Base-by-base conservation (phyloP, 805 yeast genomes). In the Lipomyces sp. region DNA sequence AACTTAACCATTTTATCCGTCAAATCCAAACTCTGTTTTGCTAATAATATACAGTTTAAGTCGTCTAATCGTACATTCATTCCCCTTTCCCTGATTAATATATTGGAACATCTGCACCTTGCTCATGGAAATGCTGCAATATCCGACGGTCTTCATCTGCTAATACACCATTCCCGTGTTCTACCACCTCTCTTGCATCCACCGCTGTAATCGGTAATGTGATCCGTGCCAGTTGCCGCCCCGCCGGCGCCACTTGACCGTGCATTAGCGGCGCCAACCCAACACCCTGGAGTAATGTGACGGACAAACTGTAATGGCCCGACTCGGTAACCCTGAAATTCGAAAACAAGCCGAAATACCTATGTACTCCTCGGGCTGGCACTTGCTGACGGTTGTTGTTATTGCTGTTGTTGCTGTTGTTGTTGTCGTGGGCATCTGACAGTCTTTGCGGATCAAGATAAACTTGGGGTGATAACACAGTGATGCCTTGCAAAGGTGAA, bases 311-410 rank as follows among this genome's bases (percentile, higher is more conserved):
- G 34, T 55, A 55, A 29, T n/a, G 48, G 4, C 59, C 59, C 8
- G 48, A 5, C 15, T 24, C 53, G 8, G 59, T 11, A 30, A 55
- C 32, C 32, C 48, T 34, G 18, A 35, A 55, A 29, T 55, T 55
- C 32, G 59, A 30, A 32, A 55, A 55, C 3, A 55, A 10, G 15
- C 59, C 59, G 48, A 55, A 55, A 39, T 55, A 55, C 11, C 59
- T 11, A 30, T 55, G 18, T 13, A 7, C 59, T 24, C 24, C 24
- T 34, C n/a, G 30, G 15, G 15, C 15, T n/a, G 15, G 10, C n/a
- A 34, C 37, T 2, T 53, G 42, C 29, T 18, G n/a, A 18, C n/a
- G 15, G 48, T 42, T n/a, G 18, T 42, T 42, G 48, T 42, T n/a
- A 6, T 42, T 1, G 48, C 8, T 2, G 37, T 11, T 34, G 37